Evolutionary conservation across 1,139 yeast genomes (phyloP).

Genomic region (Neolecta irregularis): DNA sequence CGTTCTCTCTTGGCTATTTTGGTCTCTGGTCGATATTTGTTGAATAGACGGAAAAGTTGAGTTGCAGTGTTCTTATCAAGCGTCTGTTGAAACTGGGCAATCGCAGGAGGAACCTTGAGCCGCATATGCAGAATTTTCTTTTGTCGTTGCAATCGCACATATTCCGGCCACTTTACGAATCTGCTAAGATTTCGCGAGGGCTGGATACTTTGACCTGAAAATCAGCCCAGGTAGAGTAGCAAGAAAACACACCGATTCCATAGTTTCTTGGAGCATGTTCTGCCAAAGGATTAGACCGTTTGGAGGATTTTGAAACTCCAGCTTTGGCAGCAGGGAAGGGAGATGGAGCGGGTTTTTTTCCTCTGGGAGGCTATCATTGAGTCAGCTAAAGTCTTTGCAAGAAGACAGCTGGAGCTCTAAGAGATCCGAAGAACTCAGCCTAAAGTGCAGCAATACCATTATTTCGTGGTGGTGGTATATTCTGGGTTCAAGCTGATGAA

Average conservation of each 20-base stretch:
- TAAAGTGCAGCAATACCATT: too few species aligned
- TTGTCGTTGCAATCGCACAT: constrained; percentile 94
- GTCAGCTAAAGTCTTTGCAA: too few species aligned
- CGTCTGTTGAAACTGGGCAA: constrained; percentile 87
- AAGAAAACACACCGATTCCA: constrained; percentile 51
- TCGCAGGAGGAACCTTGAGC: constrained; percentile 97
- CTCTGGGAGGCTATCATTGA: too few species aligned
- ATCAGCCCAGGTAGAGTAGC: background rate
- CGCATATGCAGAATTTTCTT: constrained; percentile 87
- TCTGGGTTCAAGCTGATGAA: too few species aligned
- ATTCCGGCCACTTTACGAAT: constrained; percentile 97
- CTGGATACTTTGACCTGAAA: constrained; percentile 51
- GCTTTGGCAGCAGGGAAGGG: too few species aligned
- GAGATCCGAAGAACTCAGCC: too few species aligned
- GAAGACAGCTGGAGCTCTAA: too few species aligned
- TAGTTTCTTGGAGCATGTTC: constrained; percentile 84
- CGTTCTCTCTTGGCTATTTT: constrained; percentile 95
- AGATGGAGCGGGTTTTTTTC: too few species aligned
- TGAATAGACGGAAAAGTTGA: constrained; percentile 87
- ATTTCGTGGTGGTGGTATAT: too few species aligned
- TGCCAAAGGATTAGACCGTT: constrained; percentile 51
- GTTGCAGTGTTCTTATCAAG: constrained; percentile 98
- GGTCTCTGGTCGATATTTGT: constrained; percentile 98
- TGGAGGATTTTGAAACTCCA: too few species aligned
- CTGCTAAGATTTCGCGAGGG: constrained; percentile 93